These are phyloP conservation scores for Insectozyma bohioensis DNA, from an alignment of 1,139 yeast genomes.

Conservation along the genomic window DNA sequence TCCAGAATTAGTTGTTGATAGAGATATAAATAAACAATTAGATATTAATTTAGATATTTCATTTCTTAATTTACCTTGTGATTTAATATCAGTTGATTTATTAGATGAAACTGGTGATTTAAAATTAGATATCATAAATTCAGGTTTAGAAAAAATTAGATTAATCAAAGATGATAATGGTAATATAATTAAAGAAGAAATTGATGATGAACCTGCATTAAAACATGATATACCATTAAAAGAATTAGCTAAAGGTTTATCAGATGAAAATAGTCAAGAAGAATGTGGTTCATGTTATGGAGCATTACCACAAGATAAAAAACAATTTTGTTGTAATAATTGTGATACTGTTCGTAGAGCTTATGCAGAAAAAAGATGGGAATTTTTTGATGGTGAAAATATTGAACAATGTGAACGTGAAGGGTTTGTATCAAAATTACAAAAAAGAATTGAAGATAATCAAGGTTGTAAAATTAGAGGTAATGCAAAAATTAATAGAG, in stretches of 20 bases:
- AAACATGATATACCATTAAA: constrained; percentile 29
- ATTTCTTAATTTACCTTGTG: constrained; percentile 86
- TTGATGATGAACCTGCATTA: constrained; percentile 30
- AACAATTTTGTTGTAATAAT: constrained; percentile 76
- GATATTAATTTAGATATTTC: constrained; percentile 79
- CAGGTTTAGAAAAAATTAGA: constrained; percentile 73
- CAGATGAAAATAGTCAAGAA: constrained; percentile 29
- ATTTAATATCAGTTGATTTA: constrained; percentile 43
- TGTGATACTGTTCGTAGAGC: constrained; percentile 83
- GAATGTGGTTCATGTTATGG: constrained; percentile 93
- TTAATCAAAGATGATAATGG: constrained; percentile 40
- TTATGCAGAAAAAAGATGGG: constrained; percentile 79
- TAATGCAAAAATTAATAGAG: constrained; percentile 74
- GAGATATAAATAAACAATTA: constrained; percentile 73
- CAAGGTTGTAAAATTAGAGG: constrained; percentile 93
- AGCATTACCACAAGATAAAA: constrained; percentile 62
- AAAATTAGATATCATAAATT: constrained; percentile 66
- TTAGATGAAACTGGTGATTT: constrained; percentile 87
- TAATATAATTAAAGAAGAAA: constrained; percentile 21
- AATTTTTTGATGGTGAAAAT: constrained; percentile 81
- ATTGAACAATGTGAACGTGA: constrained; percentile 89
- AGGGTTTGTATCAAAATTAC: constrained; percentile 69
- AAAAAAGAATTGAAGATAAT: constrained; percentile 47
- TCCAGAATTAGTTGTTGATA: constrained; percentile 87
- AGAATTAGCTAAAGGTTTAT: constrained; percentile 36